Base-by-base conservation (phyloP, 805 yeast species). In the Candida orba region DNA sequence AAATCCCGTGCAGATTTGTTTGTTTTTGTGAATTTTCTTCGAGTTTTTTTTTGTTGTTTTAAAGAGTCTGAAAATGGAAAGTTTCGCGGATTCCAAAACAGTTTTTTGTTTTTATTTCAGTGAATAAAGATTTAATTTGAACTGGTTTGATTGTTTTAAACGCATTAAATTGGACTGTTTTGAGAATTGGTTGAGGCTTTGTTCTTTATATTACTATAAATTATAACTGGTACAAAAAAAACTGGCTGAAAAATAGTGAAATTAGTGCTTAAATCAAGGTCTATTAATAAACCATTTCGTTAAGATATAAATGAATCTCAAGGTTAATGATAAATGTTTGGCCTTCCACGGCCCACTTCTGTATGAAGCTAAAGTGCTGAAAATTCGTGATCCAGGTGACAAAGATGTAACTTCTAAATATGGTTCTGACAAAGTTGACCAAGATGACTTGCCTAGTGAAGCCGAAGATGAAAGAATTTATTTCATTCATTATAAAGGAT, bases 301-400 rank as follows among this genome's bases (percentile, higher is more conserved):
- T 5, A n/a, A 32, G 8, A 15, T 8, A 32, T n/a, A 15, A 12
- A 37, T 37, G 39, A 29, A 29, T 30, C 43, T 52, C 10, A 40
- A 39, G 8, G 36, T 50, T 17, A 64, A 63, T 33, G 65, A 61
- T 29, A 68, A 64, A 51, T 82, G 84, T 44, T 67, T 87, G 53
- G 96, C 95, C 2, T 90, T 76, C 63, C 97, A 90, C 59, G 97
- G 96, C 0, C 95, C 95, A 2, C 64, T 90, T 50, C 73, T 90
- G 9, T 90, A 90, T 58, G 95, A 89, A 63, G 96, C 96, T 49
- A 86, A 84, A 56, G 75, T 90, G 15, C 56, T 84, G 40, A 79
- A 78, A 55, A 64, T 73, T 2, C 86, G 80, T 58, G 77, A 79
- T 42, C 78, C 82, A 0, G 71, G 71, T 31, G 66, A 71, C 34